Base-by-base conservation (phyloP, 768 basidiomycete species). In the Coprinopsis marcescibilis region DNA sequence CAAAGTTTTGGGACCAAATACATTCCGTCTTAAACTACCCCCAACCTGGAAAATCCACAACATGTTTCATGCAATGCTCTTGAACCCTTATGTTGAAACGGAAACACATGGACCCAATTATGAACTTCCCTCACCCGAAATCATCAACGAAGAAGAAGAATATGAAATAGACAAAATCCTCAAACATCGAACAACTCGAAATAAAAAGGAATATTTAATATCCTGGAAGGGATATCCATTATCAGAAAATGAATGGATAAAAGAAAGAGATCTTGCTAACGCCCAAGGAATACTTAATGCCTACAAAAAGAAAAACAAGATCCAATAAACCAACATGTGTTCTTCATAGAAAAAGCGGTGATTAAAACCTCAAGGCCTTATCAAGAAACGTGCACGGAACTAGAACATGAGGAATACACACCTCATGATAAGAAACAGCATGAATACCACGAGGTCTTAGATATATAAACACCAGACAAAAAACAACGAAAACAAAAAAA, bases 61-160 rank as follows among this genome's bases (percentile, higher is more conserved):
- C 17, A 17, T 20, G 1, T 44, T 44, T 13, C 43, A 44, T 13
- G 7, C 43, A 1, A 3, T 19, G 3, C 30, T 51, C 29, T 46
- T 51, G 2, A 24, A 35, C 2, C 50, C 45, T 23, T 51, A 39
- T 32, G 8, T 30, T 7, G 50, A 51, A 42, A 51, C 37, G 1
- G 50, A 52, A 11, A 20, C 21, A 2, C 42, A 52, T 43, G 50
- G 46, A 2, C 39, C 30, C 3, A 33, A 27, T 5, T 48, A 14
- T 23, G 13, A 37, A 24, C 3, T n/a, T 26, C 50, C 50, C 13
- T 6, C 37, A 34, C 46, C 50, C 14, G 47, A 52, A 8, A 33
- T 52, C 1, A 27, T 52, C 1, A 35, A 48, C 2, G 46, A 27
- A 29, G 33, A 48, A 35, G 46, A 52, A 43, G 50, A 52, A 43